Conservation (phyloP, 257 asterid species). For the Hygrophila difformis region DNA sequence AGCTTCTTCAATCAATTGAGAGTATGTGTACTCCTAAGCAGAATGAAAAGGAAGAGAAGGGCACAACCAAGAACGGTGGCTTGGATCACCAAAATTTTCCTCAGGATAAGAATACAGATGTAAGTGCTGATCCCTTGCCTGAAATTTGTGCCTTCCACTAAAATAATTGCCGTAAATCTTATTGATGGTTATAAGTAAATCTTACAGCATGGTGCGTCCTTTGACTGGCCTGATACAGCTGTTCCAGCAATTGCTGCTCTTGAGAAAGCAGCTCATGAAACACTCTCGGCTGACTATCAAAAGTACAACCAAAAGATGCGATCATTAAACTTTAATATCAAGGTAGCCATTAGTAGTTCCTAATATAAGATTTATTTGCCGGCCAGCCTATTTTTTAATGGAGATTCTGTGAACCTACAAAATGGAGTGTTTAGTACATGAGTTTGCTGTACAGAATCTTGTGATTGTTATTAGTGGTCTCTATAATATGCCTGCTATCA, state of each 20-base stretch:
- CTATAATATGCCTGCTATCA: too few species aligned
- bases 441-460: too few species aligned
- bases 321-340: slow-evolving; percentile 51
- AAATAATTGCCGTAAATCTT: neutral
- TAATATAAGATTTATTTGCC: neutral
- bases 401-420: neutral
- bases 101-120: slow-evolving; percentile 27
- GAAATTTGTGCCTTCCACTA: slow-evolving; percentile 5
- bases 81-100: slow-evolving; percentile 25
- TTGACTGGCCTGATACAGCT: slow-evolving; percentile 66
- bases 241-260: slow-evolving; percentile 52
- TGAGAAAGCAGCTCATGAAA: slow-evolving; percentile 64
- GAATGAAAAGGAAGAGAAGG: slow-evolving; percentile 28
- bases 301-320: slow-evolving; percentile 87
- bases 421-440: too few species aligned
- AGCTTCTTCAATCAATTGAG: slow-evolving; percentile 57
- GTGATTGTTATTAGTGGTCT: too few species aligned
- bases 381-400: neutral
- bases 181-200: slow-evolving; percentile 8
- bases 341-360: slow-evolving; percentile 29
- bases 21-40: slow-evolving; percentile 41
- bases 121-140: slow-evolving; percentile 13
- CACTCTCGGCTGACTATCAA: slow-evolving; percentile 39
- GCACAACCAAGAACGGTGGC: slow-evolving; percentile 17
- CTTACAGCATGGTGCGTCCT: slow-evolving; percentile 30